phyloP scores from a whole-genome alignment of 768 basidiomycete genomes.

The Chalciporus chontae region DNA sequence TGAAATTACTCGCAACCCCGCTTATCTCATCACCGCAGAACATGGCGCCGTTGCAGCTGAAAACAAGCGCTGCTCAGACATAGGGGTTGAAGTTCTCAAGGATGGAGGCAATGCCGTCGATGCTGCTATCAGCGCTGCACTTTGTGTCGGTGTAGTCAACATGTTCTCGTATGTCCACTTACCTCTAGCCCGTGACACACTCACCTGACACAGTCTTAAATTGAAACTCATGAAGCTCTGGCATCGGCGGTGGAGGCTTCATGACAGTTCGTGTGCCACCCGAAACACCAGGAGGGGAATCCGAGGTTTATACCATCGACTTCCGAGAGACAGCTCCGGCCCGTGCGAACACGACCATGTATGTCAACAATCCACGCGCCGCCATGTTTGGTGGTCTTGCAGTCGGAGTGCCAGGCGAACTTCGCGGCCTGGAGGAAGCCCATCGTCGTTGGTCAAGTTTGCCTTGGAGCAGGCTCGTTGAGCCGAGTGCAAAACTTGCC shows the following conservation, averaged over 20 bases:
- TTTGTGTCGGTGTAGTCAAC: conserved; percentile 82
- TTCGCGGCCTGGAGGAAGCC: conserved; percentile 82
- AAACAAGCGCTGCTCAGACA: conserved; percentile 79
- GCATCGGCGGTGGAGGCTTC: conserved; percentile 86
- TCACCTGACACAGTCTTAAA: conserved; percentile 5
- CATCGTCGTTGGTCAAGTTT: conserved; percentile 79
- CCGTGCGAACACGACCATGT: conserved; percentile 76
- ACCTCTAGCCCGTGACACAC: background rate
- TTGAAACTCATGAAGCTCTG: conserved; percentile 46
- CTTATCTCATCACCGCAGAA: conserved; percentile 57
- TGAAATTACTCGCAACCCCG: conserved; percentile 41
- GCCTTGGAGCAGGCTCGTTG: conserved; percentile 73
- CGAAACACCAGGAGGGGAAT: conserved; percentile 34
- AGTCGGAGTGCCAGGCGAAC: conserved; percentile 89
- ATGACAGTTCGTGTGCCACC: conserved; percentile 81
- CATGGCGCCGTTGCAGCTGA: conserved; percentile 89
- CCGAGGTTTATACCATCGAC: conserved; percentile 73
- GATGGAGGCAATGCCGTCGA: conserved; percentile 91
- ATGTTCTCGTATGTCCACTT: conserved; percentile 73
- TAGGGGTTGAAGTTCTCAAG: conserved; percentile 74
- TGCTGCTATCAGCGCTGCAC: conserved; percentile 71
- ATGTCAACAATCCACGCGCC: conserved; percentile 45
- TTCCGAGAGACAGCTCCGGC: conserved; percentile 87
- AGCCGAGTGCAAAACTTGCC: conserved; percentile 74
- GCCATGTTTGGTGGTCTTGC: conserved; percentile 76